Conservation (phyloP, 805 yeast genomes). For the Teunomyces aglyptinius region DNA sequence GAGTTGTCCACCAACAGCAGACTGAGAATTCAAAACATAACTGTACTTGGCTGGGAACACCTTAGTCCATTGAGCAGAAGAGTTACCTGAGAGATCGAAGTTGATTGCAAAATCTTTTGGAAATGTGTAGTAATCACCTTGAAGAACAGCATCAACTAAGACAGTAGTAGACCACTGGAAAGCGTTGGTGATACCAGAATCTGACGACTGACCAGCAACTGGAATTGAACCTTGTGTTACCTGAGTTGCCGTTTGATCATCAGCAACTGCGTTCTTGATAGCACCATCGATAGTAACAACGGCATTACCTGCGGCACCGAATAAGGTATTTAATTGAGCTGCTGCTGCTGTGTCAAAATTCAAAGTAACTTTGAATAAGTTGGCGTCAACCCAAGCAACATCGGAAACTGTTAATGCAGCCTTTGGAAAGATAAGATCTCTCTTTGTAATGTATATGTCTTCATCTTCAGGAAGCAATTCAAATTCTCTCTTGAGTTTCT, state of each 20-base stretch:
- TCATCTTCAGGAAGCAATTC: background rate
- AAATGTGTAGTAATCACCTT: conserved; percentile 14
- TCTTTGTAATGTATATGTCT: conserved; percentile 4
- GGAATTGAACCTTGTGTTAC: background rate
- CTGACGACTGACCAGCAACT: conserved; percentile 13
- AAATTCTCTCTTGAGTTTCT: conserved; percentile 10
- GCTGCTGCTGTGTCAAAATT: conserved; percentile 18
- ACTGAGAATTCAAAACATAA: background rate
- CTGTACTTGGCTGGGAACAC: conserved; percentile 9
- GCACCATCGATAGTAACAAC: conserved; percentile 6
- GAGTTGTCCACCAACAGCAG: background rate
- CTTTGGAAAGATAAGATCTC: conserved; percentile 12
- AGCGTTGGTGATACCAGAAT: conserved; percentile 9
- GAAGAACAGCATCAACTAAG: conserved; percentile 12
- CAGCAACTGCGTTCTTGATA: background rate
- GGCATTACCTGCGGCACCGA: conserved; percentile 8
- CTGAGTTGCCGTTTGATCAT: background rate
- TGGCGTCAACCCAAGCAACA: conserved; percentile 14
- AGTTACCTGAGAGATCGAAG: conserved; percentile 11
- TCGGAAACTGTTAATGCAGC: conserved; percentile 17
- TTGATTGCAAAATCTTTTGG: conserved; percentile 16
- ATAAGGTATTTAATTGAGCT: conserved; percentile 9
- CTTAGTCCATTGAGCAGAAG: conserved; percentile 1
- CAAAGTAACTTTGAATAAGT: conserved; percentile 18
- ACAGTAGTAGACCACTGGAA: conserved; percentile 18